Evolutionary conservation across 345 rosid genomes (phyloP), one percentile per base, ranked within the genome.

Genomic region (Hibiscus mutabilis): DNA sequence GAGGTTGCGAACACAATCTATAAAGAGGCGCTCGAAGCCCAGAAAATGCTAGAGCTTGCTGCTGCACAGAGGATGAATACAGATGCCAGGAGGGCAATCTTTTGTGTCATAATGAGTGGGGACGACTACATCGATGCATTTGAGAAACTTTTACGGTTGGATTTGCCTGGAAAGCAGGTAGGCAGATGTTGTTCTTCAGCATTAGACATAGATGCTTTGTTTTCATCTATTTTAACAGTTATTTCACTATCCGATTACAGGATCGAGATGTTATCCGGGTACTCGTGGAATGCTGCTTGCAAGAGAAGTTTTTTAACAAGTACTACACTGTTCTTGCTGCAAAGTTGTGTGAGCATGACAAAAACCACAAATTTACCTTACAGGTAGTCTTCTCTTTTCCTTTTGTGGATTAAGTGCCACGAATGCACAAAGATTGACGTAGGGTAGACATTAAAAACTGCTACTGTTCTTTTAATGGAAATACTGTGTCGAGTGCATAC

Each of bases 201-300:
- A 3, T 18, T 35, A 25, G 60, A 53, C 14, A n/a, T n/a, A 52
- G 6, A 19, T 55, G 24, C 19, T 52, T 59, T 13, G 22, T 25
- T 19, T 63, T 16, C 13, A 37, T 18, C 22, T 16, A 63, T 21
- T 21, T 64, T 13, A 47, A 19, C 66, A 56, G 9, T 11, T 58
- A 18, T 44, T 19, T 19, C 70, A 53, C 4, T 18, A 6, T 62
- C 29, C 35, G 18, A 56, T 21, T 72, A 56, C 93, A 91, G 88
- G 97, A 94, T 79, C 86, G 97, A 76, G 98, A 94, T 76, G 84
- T 94, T 77, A 80, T 94, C 79, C 82, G 98, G 75, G 98, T 94
- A 69, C 85, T 94, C 31, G 76, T 90, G 53, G 96, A 87, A 44
- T 94, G 97, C 66, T 94, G 97, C 81, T 84, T 91, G 75, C 96